A percentile compares a stretch with the other conserved stretches of the same genome.
These are phyloP conservation scores for Porphyridium purpureum DNA, from an alignment of 23 red algal species.

Conservation along the genomic window DNA sequence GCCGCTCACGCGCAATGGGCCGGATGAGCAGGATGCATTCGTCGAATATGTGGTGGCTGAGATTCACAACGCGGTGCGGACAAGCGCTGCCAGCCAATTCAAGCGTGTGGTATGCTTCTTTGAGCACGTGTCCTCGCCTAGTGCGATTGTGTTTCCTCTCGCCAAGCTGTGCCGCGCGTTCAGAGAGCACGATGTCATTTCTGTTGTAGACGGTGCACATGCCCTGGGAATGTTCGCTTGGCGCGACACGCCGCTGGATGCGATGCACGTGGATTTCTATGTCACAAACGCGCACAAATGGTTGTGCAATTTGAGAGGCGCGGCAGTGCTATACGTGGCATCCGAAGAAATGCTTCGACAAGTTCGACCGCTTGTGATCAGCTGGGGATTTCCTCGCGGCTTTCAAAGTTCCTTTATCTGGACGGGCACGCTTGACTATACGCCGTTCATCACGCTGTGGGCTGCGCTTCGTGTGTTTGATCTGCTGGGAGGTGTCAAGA, in stretches of 20 bases:
- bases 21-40: too few relatives aligned
- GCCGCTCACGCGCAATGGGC: background rate
- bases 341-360: background rate
- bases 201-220: background rate
- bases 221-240: background rate
- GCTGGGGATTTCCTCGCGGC: background rate
- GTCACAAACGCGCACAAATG: background rate
- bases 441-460: background rate
- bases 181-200: background rate
- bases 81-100: too few relatives aligned
- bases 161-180: background rate
- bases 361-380: background rate
- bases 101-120: too few relatives aligned
- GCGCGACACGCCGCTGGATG: background rate
- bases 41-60: too few relatives aligned
- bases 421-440: background rate
- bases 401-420: background rate
- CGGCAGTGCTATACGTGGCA: background rate
- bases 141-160: background rate
- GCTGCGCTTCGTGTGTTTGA: too few relatives aligned
- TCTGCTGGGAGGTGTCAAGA: too few relatives aligned
- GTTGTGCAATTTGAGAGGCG: background rate
- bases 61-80: background rate
- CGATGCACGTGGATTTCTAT: background rate
- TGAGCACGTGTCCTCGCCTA: background rate